Evolutionary conservation across 202 grass and related monocot genomes (phyloP), one percentile per base, ranked within the genome.

Genomic region (Miscanthus sacchariflorus): DNA sequence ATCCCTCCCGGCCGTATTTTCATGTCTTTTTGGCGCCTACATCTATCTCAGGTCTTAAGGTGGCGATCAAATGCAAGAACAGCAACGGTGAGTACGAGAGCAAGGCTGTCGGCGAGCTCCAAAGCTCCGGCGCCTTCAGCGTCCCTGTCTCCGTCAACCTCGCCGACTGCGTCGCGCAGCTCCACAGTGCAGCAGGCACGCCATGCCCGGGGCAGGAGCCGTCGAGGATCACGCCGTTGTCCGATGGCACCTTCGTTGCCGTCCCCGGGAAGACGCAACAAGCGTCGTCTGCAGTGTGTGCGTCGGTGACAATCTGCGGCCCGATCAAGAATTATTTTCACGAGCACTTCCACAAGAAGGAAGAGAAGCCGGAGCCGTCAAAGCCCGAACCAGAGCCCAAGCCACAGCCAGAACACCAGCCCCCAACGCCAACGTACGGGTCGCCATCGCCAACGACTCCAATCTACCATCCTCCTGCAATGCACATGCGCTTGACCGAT

Each of bases 41-140:
- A 54, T 36, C 49, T 5, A 11, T 63, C 23, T 63, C 23, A 87
- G 88, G 78, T 83, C 78, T 90, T 63, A 30, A 76, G 27, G 78
- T 90, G 54, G 83, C 83, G 43, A 82, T 90, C 70, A 90, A 87
- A 48, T 90, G 88, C 88, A 90, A 83, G 85, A 77, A 80, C 23
- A 25, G 25, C 71, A 49, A 66, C 2, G 88, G 88, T 48, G 67
- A 83, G 59, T 90, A 90, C 71, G 48, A 83, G 71, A 90, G 48
- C 30, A 90, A 77, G 43, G 88, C 78, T 21, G 78, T 83, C 42
- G 81, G 84, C 5, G 25, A 65, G 4, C 45, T 90, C 5, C 46
- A 83, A 7, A 77, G 21, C 43, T 87, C 71, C 17, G 84, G 84
- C 36, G 81, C 80, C 15, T 90, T 90, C 36, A 54, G 39, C 12